Percentiles rank a stretch among this genome's conserved stretches.
Evolutionary conservation across 306 rosid genomes (phyloP).

Genomic region (Malus domestica): DNA sequence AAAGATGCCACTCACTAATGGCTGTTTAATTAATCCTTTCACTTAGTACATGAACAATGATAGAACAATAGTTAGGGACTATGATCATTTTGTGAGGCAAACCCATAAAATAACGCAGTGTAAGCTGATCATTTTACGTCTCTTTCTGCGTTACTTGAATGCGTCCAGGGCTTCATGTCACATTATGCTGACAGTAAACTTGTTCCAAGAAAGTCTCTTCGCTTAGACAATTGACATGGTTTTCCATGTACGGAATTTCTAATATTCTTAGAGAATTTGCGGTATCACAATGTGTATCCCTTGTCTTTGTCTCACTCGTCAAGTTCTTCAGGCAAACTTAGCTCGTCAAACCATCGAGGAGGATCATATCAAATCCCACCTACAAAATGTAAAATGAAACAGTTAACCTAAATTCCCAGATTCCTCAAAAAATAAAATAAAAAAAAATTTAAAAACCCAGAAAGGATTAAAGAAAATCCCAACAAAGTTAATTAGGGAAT

Average conservation of each 20-base stretch:
- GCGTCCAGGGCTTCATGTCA: no score
- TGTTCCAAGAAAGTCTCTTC: no score
- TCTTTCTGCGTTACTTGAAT: background rate
- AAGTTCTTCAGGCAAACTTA: conserved; percentile 32
- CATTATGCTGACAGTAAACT: no score
- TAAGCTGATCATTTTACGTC: background rate
- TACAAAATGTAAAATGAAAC: background rate
- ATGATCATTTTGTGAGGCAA: background rate
- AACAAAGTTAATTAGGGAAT: background rate
- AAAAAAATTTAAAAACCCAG: background rate
- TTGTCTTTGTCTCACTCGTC: no score
- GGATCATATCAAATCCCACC: conserved; percentile 93
- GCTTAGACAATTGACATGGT: no score
- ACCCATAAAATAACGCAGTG: background rate
- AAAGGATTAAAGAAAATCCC: background rate
- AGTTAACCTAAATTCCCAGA: background rate
- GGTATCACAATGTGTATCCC: no score
- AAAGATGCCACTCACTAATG: background rate
- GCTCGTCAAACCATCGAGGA: conserved; percentile 79
- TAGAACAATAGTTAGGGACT: background rate
- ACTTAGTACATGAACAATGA: background rate
- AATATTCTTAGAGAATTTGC: no score
- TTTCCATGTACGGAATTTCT: no score
- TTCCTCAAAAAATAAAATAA: no score
- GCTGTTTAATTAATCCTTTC: background rate